Conservation (phyloP, 2,329 filamentous ascomycete species). For the Ophiostoma novo-ulmi region DNA sequence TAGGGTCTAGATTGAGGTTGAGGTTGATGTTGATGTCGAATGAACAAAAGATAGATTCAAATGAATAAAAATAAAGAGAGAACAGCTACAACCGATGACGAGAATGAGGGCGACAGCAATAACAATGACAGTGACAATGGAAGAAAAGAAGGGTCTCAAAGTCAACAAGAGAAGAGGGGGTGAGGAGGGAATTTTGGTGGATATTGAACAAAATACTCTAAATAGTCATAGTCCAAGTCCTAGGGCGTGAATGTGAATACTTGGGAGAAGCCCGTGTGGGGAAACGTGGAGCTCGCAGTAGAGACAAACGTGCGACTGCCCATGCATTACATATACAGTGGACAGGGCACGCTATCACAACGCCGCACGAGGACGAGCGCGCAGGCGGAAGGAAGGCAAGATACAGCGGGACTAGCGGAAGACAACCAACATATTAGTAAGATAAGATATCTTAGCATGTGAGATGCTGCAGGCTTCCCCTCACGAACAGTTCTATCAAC, state of each 20-base stretch:
- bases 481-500: not conserved
- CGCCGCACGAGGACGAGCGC: not conserved
- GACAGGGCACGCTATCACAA: not conserved
- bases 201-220: slow-evolving; percentile 1
- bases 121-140: not conserved
- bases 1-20: not conserved
- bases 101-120: not conserved
- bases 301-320: not conserved
- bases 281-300: slow-evolving; percentile 7
- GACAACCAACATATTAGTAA: too few relatives aligned
- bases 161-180: slow-evolving; percentile 14
- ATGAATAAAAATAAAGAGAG: not conserved
- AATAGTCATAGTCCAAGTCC: slow-evolving; percentile 5
- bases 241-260: not conserved
- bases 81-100: not conserved
- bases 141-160: not conserved
- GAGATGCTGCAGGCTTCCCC: not conserved
- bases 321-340: slow-evolving; percentile 9
- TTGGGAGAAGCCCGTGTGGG: not conserved
- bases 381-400: not conserved
- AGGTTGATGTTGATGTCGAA: not conserved
- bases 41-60: not conserved
- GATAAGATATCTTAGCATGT: not conserved
- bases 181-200: slow-evolving; percentile 6
- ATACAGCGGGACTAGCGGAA: slow-evolving; percentile 7